Percentiles rank a stretch among this genome's conserved stretches.
Conservation (phyloP, 768 basidiomycete species). For the Phaffia tasmanica region DNA sequence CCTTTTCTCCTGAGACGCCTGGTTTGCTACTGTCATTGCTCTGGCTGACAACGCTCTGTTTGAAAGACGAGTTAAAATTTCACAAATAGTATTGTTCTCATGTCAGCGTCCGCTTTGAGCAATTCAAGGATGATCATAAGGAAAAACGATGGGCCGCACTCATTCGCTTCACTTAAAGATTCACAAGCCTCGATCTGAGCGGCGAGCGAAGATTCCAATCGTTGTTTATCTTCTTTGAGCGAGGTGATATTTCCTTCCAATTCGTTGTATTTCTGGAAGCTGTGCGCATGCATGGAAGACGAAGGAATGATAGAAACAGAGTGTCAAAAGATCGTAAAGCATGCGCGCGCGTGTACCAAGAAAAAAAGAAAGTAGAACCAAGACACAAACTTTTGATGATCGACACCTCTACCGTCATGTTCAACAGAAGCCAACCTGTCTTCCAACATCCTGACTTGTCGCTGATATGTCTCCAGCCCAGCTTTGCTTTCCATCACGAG, state of each 20-base stretch:
- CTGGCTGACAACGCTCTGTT: conserved; percentile 51
- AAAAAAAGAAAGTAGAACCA: neutral
- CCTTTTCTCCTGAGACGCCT: conserved; percentile 44
- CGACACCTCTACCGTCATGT: conserved; percentile 1
- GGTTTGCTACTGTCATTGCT: conserved; percentile 58
- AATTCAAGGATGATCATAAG: neutral
- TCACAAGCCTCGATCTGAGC: conserved; percentile 63
- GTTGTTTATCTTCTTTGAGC: conserved; percentile 29
- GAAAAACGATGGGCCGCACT: conserved; percentile 30
- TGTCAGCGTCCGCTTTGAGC: neutral
- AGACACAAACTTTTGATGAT: neutral
- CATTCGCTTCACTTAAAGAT: conserved; percentile 69
- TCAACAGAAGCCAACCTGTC: conserved; percentile 49
- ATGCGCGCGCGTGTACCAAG: neutral
- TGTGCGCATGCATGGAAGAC: neutral
- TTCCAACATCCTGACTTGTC: conserved; percentile 64
- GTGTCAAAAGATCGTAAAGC: neutral
- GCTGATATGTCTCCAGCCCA: conserved; percentile 80
- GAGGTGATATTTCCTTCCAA: conserved; percentile 32
- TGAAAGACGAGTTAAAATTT: neutral
- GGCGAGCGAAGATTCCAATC: conserved; percentile 42
- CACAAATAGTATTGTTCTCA: neutral
- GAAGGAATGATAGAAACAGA: neutral
- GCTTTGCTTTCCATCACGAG: conserved; percentile 68
- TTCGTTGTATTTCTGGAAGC: conserved; percentile 32